Conservation (phyloP, 2,329 filamentous ascomycete genomes). For the Exophiala alcalophila region DNA sequence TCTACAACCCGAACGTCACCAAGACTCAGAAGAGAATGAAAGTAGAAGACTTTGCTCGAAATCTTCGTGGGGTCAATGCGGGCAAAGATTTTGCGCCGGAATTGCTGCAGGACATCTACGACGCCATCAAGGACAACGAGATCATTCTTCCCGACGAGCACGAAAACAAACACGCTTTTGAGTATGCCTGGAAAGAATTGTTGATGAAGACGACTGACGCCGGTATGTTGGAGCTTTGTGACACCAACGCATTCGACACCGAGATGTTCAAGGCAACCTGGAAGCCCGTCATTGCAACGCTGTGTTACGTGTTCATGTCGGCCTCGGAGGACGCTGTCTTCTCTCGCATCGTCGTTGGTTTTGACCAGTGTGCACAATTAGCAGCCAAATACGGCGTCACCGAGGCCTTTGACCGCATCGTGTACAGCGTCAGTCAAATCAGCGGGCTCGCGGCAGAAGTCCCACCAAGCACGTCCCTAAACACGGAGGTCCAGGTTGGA, state of each 20-base stretch:
- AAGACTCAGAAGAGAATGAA: constrained; percentile 76
- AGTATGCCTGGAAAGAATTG: constrained; percentile 96
- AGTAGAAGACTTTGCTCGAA: constrained; percentile 75
- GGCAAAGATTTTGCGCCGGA: constrained; percentile 79
- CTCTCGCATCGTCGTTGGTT: constrained; percentile 86
- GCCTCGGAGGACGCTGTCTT: constrained; percentile 96
- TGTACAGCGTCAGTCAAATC: constrained; percentile 86
- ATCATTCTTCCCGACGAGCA: constrained; percentile 97
- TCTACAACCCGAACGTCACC: constrained; percentile 89
- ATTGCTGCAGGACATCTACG: constrained; percentile 81
- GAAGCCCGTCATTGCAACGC: constrained; percentile 88
- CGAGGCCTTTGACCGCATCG: constrained; percentile 87
- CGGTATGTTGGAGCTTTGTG: constrained; percentile 70
- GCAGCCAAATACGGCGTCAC: constrained; percentile 78
- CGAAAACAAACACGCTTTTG: constrained; percentile 92
- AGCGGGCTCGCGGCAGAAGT: constrained; percentile 76
- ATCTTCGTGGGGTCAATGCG: constrained; percentile 85
- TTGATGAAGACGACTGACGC: constrained; percentile 77
- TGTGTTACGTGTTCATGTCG: constrained; percentile 98
- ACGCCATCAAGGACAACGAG: constrained; percentile 87
- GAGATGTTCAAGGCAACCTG: constrained; percentile 97
- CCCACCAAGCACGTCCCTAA: constrained; percentile 78
- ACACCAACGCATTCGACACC: constrained; percentile 92
- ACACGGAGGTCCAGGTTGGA: constrained; percentile 84
- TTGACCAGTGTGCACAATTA: constrained; percentile 93